Percentiles rank a stretch among this genome's conserved stretches.
These are phyloP conservation scores for Ophiostoma sp. DNA, from an alignment of 2,329 filamentous ascomycete species.

Conservation along the genomic window DNA sequence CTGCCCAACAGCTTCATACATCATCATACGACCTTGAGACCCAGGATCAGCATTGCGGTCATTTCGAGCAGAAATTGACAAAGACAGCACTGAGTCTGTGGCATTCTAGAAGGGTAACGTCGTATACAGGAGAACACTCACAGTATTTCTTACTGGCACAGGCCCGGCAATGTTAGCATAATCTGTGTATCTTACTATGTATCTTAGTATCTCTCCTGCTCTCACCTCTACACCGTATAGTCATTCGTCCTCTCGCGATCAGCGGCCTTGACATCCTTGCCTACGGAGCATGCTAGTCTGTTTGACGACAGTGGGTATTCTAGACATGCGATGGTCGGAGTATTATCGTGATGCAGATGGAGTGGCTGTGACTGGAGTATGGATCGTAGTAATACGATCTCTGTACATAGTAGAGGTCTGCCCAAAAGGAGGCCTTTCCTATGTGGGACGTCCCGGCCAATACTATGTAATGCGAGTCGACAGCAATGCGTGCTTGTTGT, in stretches of 20 bases:
- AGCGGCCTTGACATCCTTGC: background rate
- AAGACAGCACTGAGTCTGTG: background rate
- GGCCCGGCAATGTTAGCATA: background rate
- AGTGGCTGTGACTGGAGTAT: background rate
- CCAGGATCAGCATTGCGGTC: background rate
- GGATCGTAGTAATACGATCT: background rate
- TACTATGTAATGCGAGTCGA: background rate
- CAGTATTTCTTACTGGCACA: background rate
- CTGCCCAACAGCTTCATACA: background rate
- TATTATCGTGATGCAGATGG: background rate
- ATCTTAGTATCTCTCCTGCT: no score
- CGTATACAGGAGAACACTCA: background rate
- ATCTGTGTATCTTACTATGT: no score
- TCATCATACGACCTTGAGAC: background rate
- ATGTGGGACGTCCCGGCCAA: background rate
- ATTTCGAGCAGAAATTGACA: background rate
- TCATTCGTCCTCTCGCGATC: background rate
- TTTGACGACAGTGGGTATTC: slow-evolving; percentile 8
- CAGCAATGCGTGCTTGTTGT: background rate
- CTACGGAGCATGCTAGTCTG: background rate
- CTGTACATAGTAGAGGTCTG: no score
- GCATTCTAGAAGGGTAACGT: background rate
- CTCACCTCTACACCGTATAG: no score
- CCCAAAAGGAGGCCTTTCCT: background rate
- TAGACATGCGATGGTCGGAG: background rate